phyloP scores from a whole-genome alignment of 2,329 filamentous ascomycete species.

The Sporothrix protearum region DNA sequence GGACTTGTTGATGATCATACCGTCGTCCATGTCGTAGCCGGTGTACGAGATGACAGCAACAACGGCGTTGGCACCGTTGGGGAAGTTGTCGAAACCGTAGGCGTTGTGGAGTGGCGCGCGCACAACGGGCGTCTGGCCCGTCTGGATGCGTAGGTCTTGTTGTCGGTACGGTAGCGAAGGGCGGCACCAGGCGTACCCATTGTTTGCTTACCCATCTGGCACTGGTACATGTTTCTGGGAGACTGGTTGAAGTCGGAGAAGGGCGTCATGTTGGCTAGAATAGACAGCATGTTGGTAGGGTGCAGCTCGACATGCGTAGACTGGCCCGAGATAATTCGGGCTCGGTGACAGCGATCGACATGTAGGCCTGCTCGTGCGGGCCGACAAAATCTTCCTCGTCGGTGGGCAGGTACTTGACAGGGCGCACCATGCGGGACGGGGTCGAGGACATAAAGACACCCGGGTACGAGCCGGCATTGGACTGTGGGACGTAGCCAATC shows the following conservation, averaged over 20 bases:
- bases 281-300: slow-evolving; percentile 94
- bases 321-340: slow-evolving; percentile 82
- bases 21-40: slow-evolving; percentile 99
- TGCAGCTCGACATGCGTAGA: slow-evolving; percentile 92
- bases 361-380: slow-evolving; percentile 93
- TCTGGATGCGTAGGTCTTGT: slow-evolving; percentile 95
- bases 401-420: slow-evolving; percentile 86
- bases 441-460: slow-evolving; percentile 91
- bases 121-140: slow-evolving; percentile 91
- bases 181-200: slow-evolving; percentile 95
- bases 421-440: slow-evolving; percentile 80
- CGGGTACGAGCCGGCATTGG: slow-evolving; percentile 89
- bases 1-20: slow-evolving; percentile 99
- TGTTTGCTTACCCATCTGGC: slow-evolving; percentile 98
- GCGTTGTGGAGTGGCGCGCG: slow-evolving; percentile 89
- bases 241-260: slow-evolving; percentile 99
- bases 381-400: slow-evolving; percentile 85
- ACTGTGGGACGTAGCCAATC: slow-evolving; percentile 85
- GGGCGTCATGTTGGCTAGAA: slow-evolving; percentile 96
- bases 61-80: slow-evolving; percentile 90
- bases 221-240: slow-evolving; percentile 98
- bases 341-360: slow-evolving; percentile 93
- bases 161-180: slow-evolving; percentile 83
- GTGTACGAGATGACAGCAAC: slow-evolving; percentile 99
- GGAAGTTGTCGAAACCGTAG: slow-evolving; percentile 97